Evolutionary conservation across 2,329 filamentous ascomycete genomes (phyloP).

Genomic region (Pseudogymnoascus sp.): DNA sequence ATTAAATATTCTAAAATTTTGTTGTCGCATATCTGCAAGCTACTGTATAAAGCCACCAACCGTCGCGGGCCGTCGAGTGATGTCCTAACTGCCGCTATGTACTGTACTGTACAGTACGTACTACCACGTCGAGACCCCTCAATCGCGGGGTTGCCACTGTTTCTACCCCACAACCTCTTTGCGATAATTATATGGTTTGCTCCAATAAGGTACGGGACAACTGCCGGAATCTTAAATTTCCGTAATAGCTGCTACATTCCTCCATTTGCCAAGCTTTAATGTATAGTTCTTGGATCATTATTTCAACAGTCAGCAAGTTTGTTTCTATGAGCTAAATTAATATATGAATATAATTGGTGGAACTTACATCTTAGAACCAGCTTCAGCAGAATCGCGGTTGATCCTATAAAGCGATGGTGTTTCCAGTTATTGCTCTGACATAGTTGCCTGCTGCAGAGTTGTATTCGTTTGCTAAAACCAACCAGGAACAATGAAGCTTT

Average conservation of each 20-base stretch:
- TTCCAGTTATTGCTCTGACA: background rate
- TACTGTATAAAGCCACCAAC: background rate
- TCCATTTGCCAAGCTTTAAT: background rate
- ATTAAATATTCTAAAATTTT: background rate
- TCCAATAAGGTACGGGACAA: background rate
- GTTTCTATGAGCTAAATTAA: background rate
- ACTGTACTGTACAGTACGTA: background rate
- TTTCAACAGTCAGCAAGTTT: background rate
- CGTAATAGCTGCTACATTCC: background rate
- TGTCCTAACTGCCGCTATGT: background rate
- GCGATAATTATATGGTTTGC: background rate
- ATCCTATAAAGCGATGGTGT: background rate
- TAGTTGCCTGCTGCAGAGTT: background rate
- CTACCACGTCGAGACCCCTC: background rate
- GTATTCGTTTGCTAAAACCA: background rate
- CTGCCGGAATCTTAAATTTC: conserved; percentile 6
- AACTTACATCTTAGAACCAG: background rate
- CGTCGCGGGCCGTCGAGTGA: background rate
- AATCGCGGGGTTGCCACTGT: background rate
- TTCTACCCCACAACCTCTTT: background rate
- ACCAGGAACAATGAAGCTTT: background rate
- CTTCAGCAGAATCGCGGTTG: background rate
- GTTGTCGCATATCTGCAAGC: background rate
- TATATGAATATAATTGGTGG: conserved; percentile 2
- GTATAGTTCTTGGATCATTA: background rate